A percentile compares a stretch with the other conserved stretches of the same genome.
Evolutionary conservation across 305 asterid species (phyloP).

Genomic region (Solanum chacoense): DNA sequence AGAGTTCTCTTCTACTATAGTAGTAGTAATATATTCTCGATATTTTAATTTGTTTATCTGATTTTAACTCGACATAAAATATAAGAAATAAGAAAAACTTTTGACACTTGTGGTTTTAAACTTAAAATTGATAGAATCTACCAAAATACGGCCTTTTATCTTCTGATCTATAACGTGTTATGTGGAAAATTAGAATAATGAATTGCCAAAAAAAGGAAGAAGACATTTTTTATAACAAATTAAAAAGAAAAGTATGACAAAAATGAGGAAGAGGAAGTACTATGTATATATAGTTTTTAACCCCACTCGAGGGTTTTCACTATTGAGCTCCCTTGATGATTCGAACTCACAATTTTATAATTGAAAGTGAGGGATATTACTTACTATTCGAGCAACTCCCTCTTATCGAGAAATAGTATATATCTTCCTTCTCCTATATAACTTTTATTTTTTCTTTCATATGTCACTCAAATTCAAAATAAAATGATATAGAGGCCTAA

Average conservation of each 20-base stretch:
- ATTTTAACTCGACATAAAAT: not conserved
- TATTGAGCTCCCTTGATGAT: too few relatives aligned
- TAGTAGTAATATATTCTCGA: not conserved
- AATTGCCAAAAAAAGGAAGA: accelerated
- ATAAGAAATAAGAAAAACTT: not conserved
- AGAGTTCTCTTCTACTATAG: not conserved
- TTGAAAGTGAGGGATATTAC: too few relatives aligned
- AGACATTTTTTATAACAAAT: not conserved
- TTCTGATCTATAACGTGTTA: not conserved
- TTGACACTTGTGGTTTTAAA: not conserved
- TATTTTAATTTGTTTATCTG: not conserved
- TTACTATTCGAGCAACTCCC: not conserved
- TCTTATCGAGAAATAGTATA: not conserved
- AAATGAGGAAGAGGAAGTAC: not conserved
- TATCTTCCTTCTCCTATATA: not conserved
- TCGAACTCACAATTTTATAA: too few relatives aligned
- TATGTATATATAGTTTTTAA: too few relatives aligned
- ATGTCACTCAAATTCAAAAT: not conserved
- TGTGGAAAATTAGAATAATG: not conserved
- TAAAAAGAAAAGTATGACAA: not conserved
- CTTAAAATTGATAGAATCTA: not conserved
- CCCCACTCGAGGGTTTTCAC: not conserved
- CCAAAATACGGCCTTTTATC: not conserved
- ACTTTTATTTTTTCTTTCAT: not conserved
- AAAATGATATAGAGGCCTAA: not conserved